Base-by-base conservation (phyloP, 176 grass and related monocot genomes). In the Stipa capillata region DNA sequence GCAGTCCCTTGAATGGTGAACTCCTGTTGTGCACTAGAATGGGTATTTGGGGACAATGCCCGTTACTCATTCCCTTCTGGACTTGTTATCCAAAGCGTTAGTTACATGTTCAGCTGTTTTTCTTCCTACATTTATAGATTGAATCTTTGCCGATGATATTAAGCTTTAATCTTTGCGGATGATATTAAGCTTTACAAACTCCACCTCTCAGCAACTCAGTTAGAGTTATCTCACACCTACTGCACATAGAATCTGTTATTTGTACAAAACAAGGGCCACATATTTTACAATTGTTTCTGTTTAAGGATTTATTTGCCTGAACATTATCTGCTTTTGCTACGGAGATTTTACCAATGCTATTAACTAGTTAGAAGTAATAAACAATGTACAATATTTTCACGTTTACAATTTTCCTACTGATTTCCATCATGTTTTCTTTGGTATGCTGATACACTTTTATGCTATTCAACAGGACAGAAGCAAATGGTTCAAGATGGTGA, bases 401-500 rank as follows among this genome's bases (percentile, higher is more conserved):
- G 0, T 86, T 66, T 86, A 64, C 37, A 82, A 3, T 80, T 61
- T 61, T 64, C 29, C 14, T 78, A 55, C 55, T 77, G n/a, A n/a
- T n/a, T n/a, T n/a, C n/a, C n/a, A 55, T 24, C 55, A 65, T 69
- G 9, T 83, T 73, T 86, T 65, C 27, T 86, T 76, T 61, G 8
- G 52, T 73, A 14, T 64, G 32, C 75, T 89, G 37, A 90, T 78
- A 45, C 25, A 33, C 53, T 79, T 86, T 75, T 79, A 9, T 83
- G 42, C n/a, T 67, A 68, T 86, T 79, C 85, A 67, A 79, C 91
- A 97, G 94, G 94, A 90, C 83, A 85, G 72, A 81, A 92, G 85
- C 49, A 97, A 72, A 35, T 97, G 94, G 94, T 97, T 94, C 87
- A 92, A 86, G 43, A 25, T 53, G 53, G 94, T 97, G 82, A 97